These are phyloP conservation scores for Gyrodon lividus DNA, from an alignment of 768 basidiomycete genomes.

Conservation along the genomic window DNA sequence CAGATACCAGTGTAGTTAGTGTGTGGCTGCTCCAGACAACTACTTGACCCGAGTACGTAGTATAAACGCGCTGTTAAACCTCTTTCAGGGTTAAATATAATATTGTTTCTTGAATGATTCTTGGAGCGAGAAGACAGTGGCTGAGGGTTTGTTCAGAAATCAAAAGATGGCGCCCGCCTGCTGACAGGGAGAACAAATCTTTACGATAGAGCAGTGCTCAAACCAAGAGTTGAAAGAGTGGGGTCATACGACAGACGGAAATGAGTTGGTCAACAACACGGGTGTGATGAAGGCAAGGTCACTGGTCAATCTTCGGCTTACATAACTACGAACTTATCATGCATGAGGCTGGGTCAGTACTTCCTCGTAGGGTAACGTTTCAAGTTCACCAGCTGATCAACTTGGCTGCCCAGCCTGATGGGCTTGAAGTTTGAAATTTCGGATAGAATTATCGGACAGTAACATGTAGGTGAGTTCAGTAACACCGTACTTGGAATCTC, in stretches of 20 bases:
- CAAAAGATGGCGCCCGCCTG: background rate
- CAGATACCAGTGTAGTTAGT: background rate
- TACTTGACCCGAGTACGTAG: background rate
- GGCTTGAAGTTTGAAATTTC: background rate
- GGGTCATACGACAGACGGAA: no score
- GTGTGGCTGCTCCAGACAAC: background rate
- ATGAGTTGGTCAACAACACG: no score
- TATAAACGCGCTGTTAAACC: background rate
- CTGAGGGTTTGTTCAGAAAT: background rate
- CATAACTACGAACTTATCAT: no score
- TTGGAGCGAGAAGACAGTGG: slow-evolving; percentile 9
- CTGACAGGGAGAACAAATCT: no score
- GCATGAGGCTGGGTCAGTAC: no score
- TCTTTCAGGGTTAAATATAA: background rate
- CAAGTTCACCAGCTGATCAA: no score
- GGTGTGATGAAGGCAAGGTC: no score
- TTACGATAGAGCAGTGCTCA: background rate
- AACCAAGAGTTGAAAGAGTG: background rate
- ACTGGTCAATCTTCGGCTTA: no score
- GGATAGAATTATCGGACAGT: background rate
- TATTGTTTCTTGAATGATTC: background rate
- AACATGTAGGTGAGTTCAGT: no score
- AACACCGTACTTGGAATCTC: no score
- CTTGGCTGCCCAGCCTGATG: no score
- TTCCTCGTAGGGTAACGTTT: no score